Percentiles rank a stretch among this genome's conserved stretches.
Evolutionary conservation across 176 grass and related monocot species (phyloP).

Genomic region (Dendrocalamus sinicus): DNA sequence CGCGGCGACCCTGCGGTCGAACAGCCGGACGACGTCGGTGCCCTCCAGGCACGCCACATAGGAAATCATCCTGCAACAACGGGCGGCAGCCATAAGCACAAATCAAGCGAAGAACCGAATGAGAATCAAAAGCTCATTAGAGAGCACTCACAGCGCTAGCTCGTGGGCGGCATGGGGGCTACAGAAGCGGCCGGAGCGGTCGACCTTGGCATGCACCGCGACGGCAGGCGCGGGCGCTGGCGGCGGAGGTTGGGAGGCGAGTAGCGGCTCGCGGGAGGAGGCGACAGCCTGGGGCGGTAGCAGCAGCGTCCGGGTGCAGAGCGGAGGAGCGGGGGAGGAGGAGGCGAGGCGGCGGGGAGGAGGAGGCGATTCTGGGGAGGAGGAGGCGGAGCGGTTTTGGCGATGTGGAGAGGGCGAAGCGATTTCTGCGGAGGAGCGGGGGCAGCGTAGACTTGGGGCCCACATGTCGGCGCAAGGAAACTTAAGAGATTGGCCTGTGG

Average conservation of each 20-base stretch:
- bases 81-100: background rate
- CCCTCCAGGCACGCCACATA: slow-evolving; percentile 95
- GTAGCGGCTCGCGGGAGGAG: slow-evolving; percentile 37
- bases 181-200: slow-evolving; percentile 79
- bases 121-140: background rate
- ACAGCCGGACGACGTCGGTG: slow-evolving; percentile 79
- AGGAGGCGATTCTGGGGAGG: too few relatives aligned
- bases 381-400: too few relatives aligned
- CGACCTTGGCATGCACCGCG: slow-evolving; percentile 43
- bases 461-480: too few relatives aligned
- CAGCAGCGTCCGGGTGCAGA: background rate
- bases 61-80: slow-evolving; percentile 68
- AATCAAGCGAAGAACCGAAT: background rate
- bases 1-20: slow-evolving; percentile 79
- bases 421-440: too few relatives aligned
- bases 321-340: too few relatives aligned
- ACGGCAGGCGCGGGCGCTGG: background rate
- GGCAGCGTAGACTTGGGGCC: too few relatives aligned
- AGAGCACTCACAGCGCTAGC: slow-evolving; percentile 82
- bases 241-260: slow-evolving; percentile 39
- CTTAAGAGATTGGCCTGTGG: too few relatives aligned
- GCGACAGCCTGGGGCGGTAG: slow-evolving; percentile 39
- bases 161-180: slow-evolving; percentile 82
- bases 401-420: too few relatives aligned
- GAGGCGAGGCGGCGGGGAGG: too few relatives aligned